Evolutionary conservation across 768 basidiomycete genomes (phyloP).

Genomic region (Agaricus subrufescens): DNA sequence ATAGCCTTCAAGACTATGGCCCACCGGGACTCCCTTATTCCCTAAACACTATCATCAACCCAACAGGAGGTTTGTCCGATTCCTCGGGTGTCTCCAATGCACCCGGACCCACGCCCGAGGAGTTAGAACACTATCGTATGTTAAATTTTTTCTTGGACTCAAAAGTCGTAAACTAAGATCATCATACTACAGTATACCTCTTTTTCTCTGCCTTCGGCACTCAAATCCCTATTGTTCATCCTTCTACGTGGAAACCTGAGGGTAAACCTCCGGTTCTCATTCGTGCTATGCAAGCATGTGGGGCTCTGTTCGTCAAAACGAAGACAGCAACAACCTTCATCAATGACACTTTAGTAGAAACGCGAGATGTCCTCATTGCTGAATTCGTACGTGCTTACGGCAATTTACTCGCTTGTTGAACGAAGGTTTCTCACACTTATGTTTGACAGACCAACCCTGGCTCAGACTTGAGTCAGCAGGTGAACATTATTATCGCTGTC

Average conservation of each 20-base stretch:
- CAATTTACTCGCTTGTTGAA: neutral
- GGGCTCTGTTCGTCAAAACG: constrained; percentile 52
- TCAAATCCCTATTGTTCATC: constrained; percentile 55
- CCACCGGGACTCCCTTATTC: neutral
- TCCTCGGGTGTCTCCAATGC: constrained; percentile 25
- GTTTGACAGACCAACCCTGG: constrained; percentile 11
- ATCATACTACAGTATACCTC: constrained; percentile 34
- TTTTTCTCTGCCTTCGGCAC: constrained; percentile 51
- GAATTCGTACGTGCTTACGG: constrained; percentile 46
- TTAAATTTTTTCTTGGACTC: constrained; percentile 12
- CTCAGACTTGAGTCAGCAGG: constrained; percentile 5
- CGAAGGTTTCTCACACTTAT: neutral
- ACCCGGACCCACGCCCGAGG: constrained; percentile 33
- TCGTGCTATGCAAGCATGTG: constrained; percentile 57
- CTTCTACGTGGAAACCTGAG: constrained; percentile 45
- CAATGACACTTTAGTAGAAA: constrained; percentile 34
- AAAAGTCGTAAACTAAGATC: constrained; percentile 1
- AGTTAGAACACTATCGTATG: constrained; percentile 57
- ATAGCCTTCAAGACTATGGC: constrained; percentile 15
- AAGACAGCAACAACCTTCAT: constrained; percentile 45
- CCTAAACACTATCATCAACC: neutral
- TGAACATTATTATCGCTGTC: constrained; percentile 37
- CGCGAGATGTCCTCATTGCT: constrained; percentile 43
- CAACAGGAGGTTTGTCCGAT: constrained; percentile 16
- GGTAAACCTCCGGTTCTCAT: constrained; percentile 47